Base-by-base conservation (phyloP, 257 asterid genomes). In the Ajuga chamaepitys region DNA sequence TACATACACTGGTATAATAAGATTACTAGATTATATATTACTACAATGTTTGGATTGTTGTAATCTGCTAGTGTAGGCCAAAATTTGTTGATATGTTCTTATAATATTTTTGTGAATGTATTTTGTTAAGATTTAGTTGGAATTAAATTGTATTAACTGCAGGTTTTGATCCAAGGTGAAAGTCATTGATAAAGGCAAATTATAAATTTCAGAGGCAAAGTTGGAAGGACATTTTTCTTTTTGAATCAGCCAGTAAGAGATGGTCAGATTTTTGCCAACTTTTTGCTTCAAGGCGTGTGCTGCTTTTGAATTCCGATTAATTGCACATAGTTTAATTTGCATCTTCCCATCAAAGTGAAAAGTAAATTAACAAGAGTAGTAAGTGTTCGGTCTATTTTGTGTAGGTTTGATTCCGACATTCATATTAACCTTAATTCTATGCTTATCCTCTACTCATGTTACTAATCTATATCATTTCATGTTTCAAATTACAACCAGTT, bases 191-290 rank as follows among this genome's bases (percentile, higher is more conserved):
- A 44, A 40, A 67, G 57, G 41, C 34, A 61, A 53, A 53, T 53
- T 41, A 13, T 38, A 22, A 51, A 48, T 32, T 66, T 16, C 38
- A 41, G 18, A 9, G 61, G 57, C 75, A 67, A 67, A 80, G 80
- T 80, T 80, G 75, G 82, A 77, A 80, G 70, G 82, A 71, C 75
- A 62, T 35, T 55, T 37, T 41, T 44, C 62, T 46, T 70, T 71
- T 20, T 47, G 55, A 56, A 70, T 52, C 32, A 50, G 54, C 47
- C 64, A 65, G 46, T 70, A 34, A 21, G 51, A 22, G 61, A 60
- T 60, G 67, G 61, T 65, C 45, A 64, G 37, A 66, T 62, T 46
- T 61, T 28, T 41, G 6, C 53, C 7, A 9, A 7, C 3, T 42
- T 71, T 38, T 51, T 52, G 51, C n/a, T 67, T 38, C 58, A 54